Evolutionary conservation across 352 stramenopile species (phyloP).

Genomic region (Globisporangium echinulatum): DNA sequence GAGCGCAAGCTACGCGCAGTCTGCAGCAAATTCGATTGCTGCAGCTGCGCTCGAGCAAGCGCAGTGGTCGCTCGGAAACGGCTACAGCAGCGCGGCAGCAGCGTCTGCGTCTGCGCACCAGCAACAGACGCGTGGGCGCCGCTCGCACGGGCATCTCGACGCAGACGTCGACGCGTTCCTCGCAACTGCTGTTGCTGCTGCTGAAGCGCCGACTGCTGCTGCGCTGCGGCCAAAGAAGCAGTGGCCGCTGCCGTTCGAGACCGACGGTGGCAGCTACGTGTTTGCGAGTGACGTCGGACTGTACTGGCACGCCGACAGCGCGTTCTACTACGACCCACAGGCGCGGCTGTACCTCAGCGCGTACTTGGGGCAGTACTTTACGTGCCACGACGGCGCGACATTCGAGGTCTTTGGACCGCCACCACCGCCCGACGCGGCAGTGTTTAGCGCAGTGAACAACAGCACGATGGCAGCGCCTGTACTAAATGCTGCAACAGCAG

Average conservation of each 20-base stretch:
- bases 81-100: conserved; percentile 20
- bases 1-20: not conserved
- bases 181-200: conserved; percentile 46
- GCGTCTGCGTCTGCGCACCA: not conserved
- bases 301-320: conserved; percentile 76
- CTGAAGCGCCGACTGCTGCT: conserved; percentile 1
- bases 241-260: conserved; percentile 77
- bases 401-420: conserved; percentile 52
- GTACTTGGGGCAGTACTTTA: conserved; percentile 66
- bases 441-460: conserved; percentile 6
- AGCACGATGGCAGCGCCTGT: not conserved
- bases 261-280: conserved; percentile 66
- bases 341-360: conserved; percentile 72
- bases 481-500: not conserved
- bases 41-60: conserved; percentile 69
- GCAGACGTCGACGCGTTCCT: conserved; percentile 63
- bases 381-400: conserved; percentile 23
- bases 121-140: not conserved
- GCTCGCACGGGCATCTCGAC: conserved; percentile 11
- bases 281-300: conserved; percentile 59
- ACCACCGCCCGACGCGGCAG: conserved; percentile 34
- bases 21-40: conserved; percentile 37
- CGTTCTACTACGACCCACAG: conserved; percentile 80
- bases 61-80: conserved; percentile 73
- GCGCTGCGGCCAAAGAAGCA: conserved; percentile 64